Base-by-base conservation (phyloP, 306 rosid genomes). In the Castanea crenata region DNA sequence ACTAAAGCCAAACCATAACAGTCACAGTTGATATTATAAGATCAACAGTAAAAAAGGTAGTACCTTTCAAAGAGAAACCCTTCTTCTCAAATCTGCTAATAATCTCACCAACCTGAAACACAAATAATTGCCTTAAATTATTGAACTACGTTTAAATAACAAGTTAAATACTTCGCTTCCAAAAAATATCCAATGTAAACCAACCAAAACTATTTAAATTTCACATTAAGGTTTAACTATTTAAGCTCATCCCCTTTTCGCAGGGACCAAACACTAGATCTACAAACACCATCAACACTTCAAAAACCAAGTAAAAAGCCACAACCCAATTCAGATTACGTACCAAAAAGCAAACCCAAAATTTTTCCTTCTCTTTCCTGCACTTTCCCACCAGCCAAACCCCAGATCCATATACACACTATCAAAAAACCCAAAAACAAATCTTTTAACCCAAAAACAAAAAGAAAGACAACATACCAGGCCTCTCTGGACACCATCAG, bases 21-120 rank as follows among this genome's bases (percentile, higher is more conserved):
- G 1, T 23, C 80, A 14, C 18, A 32, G 14, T 19, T 52, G 14
- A 51, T 52, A 6, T 21, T 8, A 64, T 52, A 20, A 3, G 62
- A 65, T 67, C 2, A 65, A 52, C 20, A n/a, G 5, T 27, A 9
- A 6, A 13, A 6, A 25, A 34, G 25, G 41, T 15, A 6, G 56
- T 82, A 95, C 98, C 99, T 90, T 85, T 92, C 85, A 95, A 74
- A 76, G 74, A 79, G 86, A 95, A 92, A 8, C 99, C 99, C 85
- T 92, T 95, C 92, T 92, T 90, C 93, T 95, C 98, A 86, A 95
- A 92, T 85, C 97, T 91, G 91, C 94, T 79, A 76, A 95, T 90
- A 63, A 95, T 84, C 82, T 91, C 94, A 76, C 99, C 96, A 82
- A 95, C 81, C 98, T 94, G 87, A 77, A 80, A 82, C 65, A 38